A percentile compares a stretch with the other conserved stretches of the same genome.
These are phyloP conservation scores for Aegilops speltoides DNA, from an alignment of 176 grass and related monocot species.

Conservation along the genomic window DNA sequence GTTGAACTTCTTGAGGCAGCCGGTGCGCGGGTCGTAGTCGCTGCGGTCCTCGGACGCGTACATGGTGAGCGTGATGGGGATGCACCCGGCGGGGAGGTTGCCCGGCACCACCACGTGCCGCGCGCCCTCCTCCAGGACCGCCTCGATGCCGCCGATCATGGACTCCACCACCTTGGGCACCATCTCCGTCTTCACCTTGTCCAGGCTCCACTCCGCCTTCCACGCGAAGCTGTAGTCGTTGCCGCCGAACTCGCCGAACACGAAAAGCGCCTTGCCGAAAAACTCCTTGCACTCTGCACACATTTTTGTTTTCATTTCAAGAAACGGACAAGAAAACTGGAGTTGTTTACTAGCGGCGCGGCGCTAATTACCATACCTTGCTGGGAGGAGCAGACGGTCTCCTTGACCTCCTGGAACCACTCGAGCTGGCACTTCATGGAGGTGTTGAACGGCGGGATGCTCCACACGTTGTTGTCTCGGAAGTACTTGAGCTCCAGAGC, in stretches of 20 bases:
- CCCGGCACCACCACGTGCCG: slow-evolving; percentile 63
- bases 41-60: slow-evolving; percentile 35
- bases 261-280: slow-evolving; percentile 64
- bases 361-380: slow-evolving; percentile 26
- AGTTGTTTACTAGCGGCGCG: neutral
- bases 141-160: slow-evolving; percentile 46
- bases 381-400: slow-evolving; percentile 42
- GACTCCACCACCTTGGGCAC: slow-evolving; percentile 56
- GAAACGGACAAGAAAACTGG: too few species aligned
- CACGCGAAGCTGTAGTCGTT: slow-evolving; percentile 86
- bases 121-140: slow-evolving; percentile 57
- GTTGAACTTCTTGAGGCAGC: slow-evolving; percentile 80
- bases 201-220: slow-evolving; percentile 55
- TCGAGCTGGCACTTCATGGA: slow-evolving; percentile 65
- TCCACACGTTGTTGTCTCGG: slow-evolving; percentile 57
- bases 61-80: slow-evolving; percentile 67
- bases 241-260: slow-evolving; percentile 87
- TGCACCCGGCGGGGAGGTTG: slow-evolving; percentile 76
- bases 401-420: slow-evolving; percentile 76
- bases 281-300: slow-evolving; percentile 52
- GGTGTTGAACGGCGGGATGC: slow-evolving; percentile 59
- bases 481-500: slow-evolving; percentile 73
- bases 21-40: slow-evolving; percentile 58
- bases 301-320: neutral
- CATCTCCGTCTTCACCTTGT: slow-evolving; percentile 40